Conservation (phyloP, 1,284 basidiomycete species). For the Apiotrichum siamense region DNA sequence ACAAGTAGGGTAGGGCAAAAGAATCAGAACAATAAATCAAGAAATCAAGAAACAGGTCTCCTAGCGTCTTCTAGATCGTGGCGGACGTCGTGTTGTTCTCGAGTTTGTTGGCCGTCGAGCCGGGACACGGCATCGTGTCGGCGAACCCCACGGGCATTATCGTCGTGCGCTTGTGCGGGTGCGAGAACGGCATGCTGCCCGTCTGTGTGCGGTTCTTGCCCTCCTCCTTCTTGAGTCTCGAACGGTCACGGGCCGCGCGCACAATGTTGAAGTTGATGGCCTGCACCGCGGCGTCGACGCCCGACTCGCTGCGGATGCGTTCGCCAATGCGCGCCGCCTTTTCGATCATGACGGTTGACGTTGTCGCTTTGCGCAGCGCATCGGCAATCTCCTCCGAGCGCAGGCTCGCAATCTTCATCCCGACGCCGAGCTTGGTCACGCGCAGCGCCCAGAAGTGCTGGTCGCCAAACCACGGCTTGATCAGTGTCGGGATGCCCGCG, state of each 20-base stretch:
- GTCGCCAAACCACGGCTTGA: slow-evolving; percentile 65
- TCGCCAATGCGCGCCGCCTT: slow-evolving; percentile 61
- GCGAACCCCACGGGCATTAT: too few species aligned
- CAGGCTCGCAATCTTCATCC: slow-evolving; percentile 53
- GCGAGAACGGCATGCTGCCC: too few species aligned
- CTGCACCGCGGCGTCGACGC: slow-evolving; percentile 34
- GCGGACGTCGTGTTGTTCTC: too few species aligned
- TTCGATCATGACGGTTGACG: slow-evolving; percentile 57
- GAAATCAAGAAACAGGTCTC: too few species aligned
- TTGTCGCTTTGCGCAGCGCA: slow-evolving; percentile 56
- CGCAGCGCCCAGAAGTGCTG: slow-evolving; percentile 68
- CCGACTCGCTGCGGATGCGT: slow-evolving; percentile 55
- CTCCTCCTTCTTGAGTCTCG: slow-evolving; percentile 5
- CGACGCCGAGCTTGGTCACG: slow-evolving; percentile 58
- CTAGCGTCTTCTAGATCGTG: too few species aligned
- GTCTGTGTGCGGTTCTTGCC: background rate
- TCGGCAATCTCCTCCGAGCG: slow-evolving; percentile 53
- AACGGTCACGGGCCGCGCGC: slow-evolving; percentile 29
- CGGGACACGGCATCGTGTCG: too few species aligned
- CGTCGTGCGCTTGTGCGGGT: too few species aligned
- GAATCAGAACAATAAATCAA: too few species aligned
- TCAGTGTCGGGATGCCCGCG: slow-evolving; percentile 68
- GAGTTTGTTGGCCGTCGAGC: too few species aligned
- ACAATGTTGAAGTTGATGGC: slow-evolving; percentile 36
- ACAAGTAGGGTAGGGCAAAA: too few species aligned